These are phyloP conservation scores for Arthrobotrys sinensis DNA, from an alignment of 2,329 filamentous ascomycete species.

Conservation along the genomic window DNA sequence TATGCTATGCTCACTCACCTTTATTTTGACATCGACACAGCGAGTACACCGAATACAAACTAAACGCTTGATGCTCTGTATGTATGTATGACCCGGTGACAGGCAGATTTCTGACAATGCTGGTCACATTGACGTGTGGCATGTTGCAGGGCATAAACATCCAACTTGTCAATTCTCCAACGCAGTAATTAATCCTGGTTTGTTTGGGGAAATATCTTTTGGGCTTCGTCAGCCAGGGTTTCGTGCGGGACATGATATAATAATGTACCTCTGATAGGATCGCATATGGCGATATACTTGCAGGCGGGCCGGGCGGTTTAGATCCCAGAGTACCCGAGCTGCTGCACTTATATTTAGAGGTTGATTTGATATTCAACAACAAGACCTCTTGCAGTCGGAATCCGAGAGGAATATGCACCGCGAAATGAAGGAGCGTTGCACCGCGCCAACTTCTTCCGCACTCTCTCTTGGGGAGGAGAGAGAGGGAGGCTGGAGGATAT, in stretches of 20 bases:
- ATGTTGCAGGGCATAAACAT: conserved; percentile 11
- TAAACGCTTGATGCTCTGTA: conserved; percentile 6
- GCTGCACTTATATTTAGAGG: conserved; percentile 11
- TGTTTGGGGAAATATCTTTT: not conserved
- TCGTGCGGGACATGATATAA: conserved; percentile 5
- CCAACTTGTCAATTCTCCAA: conserved; percentile 13
- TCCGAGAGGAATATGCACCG: conserved; percentile 29
- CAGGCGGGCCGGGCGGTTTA: conserved; percentile 41
- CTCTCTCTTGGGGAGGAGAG: conserved; percentile 5
- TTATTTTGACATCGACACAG: too few relatives aligned
- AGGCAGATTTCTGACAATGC: conserved; percentile 22
- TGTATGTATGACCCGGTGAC: conserved; percentile 14
- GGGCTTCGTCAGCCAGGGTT: not conserved
- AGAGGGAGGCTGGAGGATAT: conserved; percentile 5
- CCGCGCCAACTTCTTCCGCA: conserved; percentile 35
- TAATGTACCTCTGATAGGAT: conserved; percentile 16
- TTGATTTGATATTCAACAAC: conserved; percentile 6
- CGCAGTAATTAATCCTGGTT: conserved; percentile 4
- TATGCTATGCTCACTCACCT: not conserved
- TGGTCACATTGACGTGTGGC: conserved; percentile 37
- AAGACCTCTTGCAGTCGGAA: conserved; percentile 7
- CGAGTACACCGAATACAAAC: conserved; percentile 11
- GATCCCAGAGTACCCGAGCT: not conserved
- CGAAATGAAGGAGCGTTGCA: conserved; percentile 47
- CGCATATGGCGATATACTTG: conserved; percentile 36